Evolutionary conservation across 345 rosid genomes (phyloP).

Genomic region (Ceriops decandra): DNA sequence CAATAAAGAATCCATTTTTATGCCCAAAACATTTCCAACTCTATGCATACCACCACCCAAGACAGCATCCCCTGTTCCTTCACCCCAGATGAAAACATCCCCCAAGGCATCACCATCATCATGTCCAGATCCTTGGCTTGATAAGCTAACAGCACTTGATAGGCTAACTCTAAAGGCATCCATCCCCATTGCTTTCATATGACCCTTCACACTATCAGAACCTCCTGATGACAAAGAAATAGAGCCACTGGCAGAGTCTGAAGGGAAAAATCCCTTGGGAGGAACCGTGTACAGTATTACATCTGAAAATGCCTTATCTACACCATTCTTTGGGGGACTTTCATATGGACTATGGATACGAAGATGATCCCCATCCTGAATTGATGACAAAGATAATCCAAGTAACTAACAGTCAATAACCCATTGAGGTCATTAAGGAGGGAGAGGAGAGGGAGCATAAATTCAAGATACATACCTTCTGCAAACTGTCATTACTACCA

Average conservation of each 20-base stretch:
- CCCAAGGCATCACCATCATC: slow-evolving; percentile 80
- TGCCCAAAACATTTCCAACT: slow-evolving; percentile 40
- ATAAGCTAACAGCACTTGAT: slow-evolving; percentile 88
- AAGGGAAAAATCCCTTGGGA: slow-evolving; percentile 74
- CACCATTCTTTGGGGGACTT: slow-evolving; percentile 93
- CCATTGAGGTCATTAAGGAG: neutral
- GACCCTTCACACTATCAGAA: slow-evolving; percentile 84
- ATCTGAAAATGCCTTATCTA: slow-evolving; percentile 85
- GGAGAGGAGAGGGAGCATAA: slow-evolving; percentile 11
- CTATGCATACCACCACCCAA: slow-evolving; percentile 64
- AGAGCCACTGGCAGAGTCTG: slow-evolving; percentile 79
- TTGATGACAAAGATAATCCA: slow-evolving; percentile 13
- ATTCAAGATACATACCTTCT: slow-evolving; percentile 52
- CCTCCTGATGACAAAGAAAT: slow-evolving; percentile 97
- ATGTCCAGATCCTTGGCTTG: slow-evolving; percentile 85
- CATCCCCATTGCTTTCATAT: slow-evolving; percentile 62
- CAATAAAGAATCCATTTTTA: slow-evolving; percentile 56
- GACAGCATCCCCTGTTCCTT: slow-evolving; percentile 61
- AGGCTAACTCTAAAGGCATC: slow-evolving; percentile 95
- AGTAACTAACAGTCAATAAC: slow-evolving; percentile 6
- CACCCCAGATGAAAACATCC: slow-evolving; percentile 81
- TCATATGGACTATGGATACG: slow-evolving; percentile 86
- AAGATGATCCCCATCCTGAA: slow-evolving; percentile 75
- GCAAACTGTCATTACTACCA: slow-evolving; percentile 83
- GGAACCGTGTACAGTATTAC: slow-evolving; percentile 73